phyloP scores from a whole-genome alignment of 768 basidiomycete genomes.

The Mycena chlorophos region DNA sequence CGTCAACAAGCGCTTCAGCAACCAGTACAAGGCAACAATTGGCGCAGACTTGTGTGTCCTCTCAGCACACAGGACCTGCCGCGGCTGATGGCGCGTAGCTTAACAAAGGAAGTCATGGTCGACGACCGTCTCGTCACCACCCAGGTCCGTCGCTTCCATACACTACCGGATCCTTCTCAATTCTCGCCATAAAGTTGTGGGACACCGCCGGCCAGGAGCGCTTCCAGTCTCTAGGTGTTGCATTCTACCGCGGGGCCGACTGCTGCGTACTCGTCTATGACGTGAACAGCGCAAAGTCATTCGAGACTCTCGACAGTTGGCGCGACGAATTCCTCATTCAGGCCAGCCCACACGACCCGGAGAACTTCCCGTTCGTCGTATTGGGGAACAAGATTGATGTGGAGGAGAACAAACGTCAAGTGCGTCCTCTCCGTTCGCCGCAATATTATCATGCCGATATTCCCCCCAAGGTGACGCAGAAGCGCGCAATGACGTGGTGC shows the following conservation, averaged over 20 bases:
- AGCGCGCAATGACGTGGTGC: constrained; percentile 99
- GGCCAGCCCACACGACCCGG: constrained; percentile 97
- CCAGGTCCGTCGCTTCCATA: constrained; percentile 68
- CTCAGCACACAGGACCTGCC: constrained; percentile 15
- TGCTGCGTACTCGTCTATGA: constrained; percentile 99
- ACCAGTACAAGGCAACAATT: constrained; percentile 99
- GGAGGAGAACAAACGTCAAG: constrained; percentile 97
- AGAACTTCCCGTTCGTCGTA: constrained; percentile 99
- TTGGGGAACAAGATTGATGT: constrained; percentile 99
- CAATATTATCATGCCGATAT: constrained; percentile 12
- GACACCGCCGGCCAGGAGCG: constrained; percentile 99
- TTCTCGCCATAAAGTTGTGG: constrained; percentile 68
- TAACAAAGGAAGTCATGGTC: constrained; percentile 98
- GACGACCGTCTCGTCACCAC: constrained; percentile 98
- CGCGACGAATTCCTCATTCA: constrained; percentile 99
- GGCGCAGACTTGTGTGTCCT: constrained; percentile 88
- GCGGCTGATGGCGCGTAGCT: constrained; percentile 45
- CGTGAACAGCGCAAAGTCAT: constrained; percentile 97
- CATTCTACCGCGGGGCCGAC: constrained; percentile 98
- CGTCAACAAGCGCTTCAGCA: constrained; percentile 99
- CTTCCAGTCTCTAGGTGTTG: constrained; percentile 98
- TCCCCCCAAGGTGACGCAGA: constrained; percentile 83
- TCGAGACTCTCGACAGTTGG: constrained; percentile 99
- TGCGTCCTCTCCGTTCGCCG: constrained; percentile 32
- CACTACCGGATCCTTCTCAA: constrained; percentile 3